Conservation (phyloP, 495 filamentous ascomycete species). For the Podospora appendiculata region DNA sequence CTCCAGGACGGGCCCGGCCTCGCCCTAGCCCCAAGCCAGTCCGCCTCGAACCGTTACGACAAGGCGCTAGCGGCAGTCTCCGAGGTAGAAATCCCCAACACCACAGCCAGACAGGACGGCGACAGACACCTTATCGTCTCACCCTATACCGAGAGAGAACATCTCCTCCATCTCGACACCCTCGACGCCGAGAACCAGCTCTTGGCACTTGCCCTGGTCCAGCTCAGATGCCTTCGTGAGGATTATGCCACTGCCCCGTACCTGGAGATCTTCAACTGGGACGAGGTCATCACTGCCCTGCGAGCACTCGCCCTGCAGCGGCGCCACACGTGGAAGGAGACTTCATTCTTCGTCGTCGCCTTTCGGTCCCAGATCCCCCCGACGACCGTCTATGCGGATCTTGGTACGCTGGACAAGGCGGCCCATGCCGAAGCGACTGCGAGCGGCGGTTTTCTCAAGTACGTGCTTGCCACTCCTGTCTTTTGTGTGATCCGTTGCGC, state of each 20-base stretch:
- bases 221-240: conserved; percentile 48
- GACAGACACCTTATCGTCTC: conserved; percentile 53
- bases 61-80: conserved; percentile 5
- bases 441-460: conserved; percentile 79
- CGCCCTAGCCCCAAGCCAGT: conserved; percentile 1
- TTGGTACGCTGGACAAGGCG: conserved; percentile 62
- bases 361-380: conserved; percentile 66
- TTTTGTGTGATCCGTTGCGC: conserved; percentile 19
- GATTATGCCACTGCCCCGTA: conserved; percentile 77
- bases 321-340: conserved; percentile 52
- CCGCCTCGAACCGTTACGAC: background rate
- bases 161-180: conserved; percentile 62
- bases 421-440: conserved; percentile 70
- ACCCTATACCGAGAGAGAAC: conserved; percentile 59
- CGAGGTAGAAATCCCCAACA: background rate
- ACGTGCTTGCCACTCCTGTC: conserved; percentile 14
- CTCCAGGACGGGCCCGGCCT: background rate
- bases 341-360: conserved; percentile 71
- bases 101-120: background rate
- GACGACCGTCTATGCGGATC: conserved; percentile 49
- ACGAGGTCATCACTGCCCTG: conserved; percentile 49
- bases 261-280: conserved; percentile 71
- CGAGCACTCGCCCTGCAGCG: conserved; percentile 33
- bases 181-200: conserved; percentile 58
- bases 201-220: conserved; percentile 61